These are phyloP conservation scores for Mortierella sp. DNA, from an alignment of 371 early-diverging fungal species.

Conservation along the genomic window DNA sequence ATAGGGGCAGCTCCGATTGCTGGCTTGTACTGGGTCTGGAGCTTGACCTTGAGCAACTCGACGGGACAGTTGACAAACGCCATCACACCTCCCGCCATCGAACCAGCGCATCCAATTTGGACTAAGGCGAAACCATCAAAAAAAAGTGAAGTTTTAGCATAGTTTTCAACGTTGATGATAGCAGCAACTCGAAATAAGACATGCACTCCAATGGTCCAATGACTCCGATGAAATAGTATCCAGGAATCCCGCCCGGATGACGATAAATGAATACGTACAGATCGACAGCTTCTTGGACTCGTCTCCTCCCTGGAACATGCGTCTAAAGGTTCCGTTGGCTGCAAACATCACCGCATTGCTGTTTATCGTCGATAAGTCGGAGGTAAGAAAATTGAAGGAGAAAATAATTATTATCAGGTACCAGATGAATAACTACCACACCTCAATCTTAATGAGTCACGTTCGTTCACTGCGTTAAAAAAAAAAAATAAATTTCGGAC, in stretches of 20 bases:
- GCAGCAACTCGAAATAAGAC: not conserved
- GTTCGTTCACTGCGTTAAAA: not conserved
- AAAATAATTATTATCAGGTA: slow-evolving; percentile 5
- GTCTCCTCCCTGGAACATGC: slow-evolving; percentile 69
- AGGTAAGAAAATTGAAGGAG: not conserved
- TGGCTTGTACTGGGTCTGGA: slow-evolving; percentile 82
- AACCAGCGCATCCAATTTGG: slow-evolving; percentile 81
- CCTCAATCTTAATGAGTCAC: slow-evolving; percentile 24
- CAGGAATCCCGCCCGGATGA: not conserved
- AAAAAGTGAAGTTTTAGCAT: not conserved
- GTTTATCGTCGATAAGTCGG: not conserved
- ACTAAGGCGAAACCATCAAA: slow-evolving; percentile 39
- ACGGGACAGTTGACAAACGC: slow-evolving; percentile 89
- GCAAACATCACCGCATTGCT: slow-evolving; percentile 91
- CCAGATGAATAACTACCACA: slow-evolving; percentile 11
- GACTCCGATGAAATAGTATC: not conserved
- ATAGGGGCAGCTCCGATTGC: slow-evolving; percentile 36
- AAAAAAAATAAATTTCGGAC: not conserved
- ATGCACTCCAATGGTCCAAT: slow-evolving; percentile 1
- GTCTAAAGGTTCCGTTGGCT: slow-evolving; percentile 82
- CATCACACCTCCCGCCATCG: slow-evolving; percentile 88
- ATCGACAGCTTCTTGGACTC: slow-evolving; percentile 32
- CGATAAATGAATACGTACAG: not conserved
- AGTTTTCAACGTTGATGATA: not conserved
- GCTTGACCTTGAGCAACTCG: slow-evolving; percentile 87